Conservation (phyloP, 2,329 filamentous ascomycete species). For the Ophiostoma sp. region DNA sequence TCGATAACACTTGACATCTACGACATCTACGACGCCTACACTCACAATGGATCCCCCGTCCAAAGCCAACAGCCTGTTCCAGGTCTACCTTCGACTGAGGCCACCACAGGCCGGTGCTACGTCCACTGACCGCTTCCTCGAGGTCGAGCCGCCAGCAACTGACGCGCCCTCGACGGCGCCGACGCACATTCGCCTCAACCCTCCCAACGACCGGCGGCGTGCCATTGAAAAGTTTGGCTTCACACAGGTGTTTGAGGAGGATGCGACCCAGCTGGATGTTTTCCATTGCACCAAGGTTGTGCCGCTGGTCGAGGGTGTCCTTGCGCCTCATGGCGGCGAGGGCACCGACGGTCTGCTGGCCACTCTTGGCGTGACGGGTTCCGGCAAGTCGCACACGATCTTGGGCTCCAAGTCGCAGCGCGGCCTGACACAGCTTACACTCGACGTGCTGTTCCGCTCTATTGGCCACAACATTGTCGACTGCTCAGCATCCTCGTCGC, state of each 20-base stretch:
- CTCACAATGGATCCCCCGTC: conserved; percentile 36
- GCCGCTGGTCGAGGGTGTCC: conserved; percentile 71
- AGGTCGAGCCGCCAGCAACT: conserved; percentile 56
- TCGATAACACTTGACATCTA: background rate
- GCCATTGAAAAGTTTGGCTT: conserved; percentile 93
- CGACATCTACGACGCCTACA: background rate
- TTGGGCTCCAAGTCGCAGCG: conserved; percentile 81
- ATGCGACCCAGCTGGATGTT: conserved; percentile 76
- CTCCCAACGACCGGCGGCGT: conserved; percentile 77
- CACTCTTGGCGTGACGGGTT: conserved; percentile 89
- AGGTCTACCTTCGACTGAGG: conserved; percentile 82
- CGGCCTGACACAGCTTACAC: conserved; percentile 82
- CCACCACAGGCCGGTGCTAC: conserved; percentile 51
- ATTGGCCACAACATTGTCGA: conserved; percentile 68
- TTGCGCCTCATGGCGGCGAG: conserved; percentile 66
- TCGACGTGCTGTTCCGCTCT: conserved; percentile 84
- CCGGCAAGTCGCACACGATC: conserved; percentile 97
- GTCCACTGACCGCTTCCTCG: conserved; percentile 64
- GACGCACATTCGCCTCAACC: conserved; percentile 71
- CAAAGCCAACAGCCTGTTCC: conserved; percentile 61
- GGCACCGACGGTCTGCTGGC: conserved; percentile 86
- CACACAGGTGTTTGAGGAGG: conserved; percentile 86
- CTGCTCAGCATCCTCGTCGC: conserved; percentile 49
- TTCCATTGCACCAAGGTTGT: conserved; percentile 75
- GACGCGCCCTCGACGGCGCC: conserved; percentile 40